phyloP scores from a whole-genome alignment of 2,329 filamentous ascomycete species.

The Fonsecaea monophora region DNA sequence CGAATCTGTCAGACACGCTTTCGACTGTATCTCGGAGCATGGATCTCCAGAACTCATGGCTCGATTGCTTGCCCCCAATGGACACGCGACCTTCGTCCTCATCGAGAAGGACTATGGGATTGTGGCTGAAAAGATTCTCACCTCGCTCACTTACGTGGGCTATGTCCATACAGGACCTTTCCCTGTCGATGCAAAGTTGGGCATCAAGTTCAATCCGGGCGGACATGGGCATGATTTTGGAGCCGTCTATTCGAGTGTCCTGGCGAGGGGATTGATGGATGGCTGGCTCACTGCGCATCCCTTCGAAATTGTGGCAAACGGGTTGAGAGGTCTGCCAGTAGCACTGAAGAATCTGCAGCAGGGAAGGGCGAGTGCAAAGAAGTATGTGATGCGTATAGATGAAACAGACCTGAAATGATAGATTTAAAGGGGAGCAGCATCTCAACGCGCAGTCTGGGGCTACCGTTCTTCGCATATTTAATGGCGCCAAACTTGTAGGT shows the following conservation, averaged over 20 bases:
- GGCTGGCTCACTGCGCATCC: conserved; percentile 60
- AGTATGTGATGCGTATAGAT: conserved; percentile 64
- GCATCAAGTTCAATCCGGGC: conserved; percentile 37
- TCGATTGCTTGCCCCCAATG: conserved; percentile 51
- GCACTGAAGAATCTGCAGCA: conserved; percentile 62
- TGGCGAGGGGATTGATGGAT: conserved; percentile 54
- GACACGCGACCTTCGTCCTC: conserved; percentile 26
- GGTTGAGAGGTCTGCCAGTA: conserved; percentile 60
- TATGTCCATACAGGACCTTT: conserved; percentile 11
- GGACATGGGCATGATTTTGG: conserved; percentile 50
- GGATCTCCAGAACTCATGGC: conserved; percentile 55
- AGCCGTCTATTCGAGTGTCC: conserved; percentile 52
- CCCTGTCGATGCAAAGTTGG: neutral
- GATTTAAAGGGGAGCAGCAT: neutral
- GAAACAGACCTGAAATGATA: conserved; percentile 2
- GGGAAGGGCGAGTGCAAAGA: conserved; percentile 67
- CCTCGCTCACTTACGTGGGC: conserved; percentile 18
- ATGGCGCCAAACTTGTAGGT: no score
- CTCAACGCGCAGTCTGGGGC: no score
- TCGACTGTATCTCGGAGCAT: conserved; percentile 64
- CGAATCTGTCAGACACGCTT: conserved; percentile 58
- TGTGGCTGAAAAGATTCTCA: conserved; percentile 11
- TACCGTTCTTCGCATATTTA: no score
- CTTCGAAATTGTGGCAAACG: conserved; percentile 59
- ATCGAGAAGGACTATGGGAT: conserved; percentile 14